phyloP scores from a whole-genome alignment of 768 basidiomycete species.

The Postia placenta region DNA sequence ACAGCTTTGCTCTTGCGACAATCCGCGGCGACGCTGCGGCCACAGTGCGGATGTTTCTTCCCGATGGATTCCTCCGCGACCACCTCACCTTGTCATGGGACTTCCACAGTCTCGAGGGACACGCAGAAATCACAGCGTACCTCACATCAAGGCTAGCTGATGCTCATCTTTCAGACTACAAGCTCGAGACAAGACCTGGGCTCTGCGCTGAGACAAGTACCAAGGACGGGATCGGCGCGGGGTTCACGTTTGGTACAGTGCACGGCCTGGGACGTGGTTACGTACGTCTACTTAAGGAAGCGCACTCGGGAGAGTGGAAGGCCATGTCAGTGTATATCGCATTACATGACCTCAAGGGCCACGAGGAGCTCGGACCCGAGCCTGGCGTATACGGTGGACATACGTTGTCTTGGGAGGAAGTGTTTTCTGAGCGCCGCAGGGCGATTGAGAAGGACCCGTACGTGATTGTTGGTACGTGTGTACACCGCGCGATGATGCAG shows the following conservation, averaged over 20 bases:
- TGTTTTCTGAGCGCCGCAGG: constrained; percentile 21
- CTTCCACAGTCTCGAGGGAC: constrained; percentile 30
- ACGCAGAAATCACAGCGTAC: constrained; percentile 27
- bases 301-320: constrained; percentile 25
- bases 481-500: background rate
- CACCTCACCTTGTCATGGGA: constrained; percentile 39
- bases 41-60: constrained; percentile 23
- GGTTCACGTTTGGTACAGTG: constrained; percentile 31
- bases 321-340: constrained; percentile 20
- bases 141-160: constrained; percentile 19
- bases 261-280: constrained; percentile 29
- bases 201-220: constrained; percentile 7
- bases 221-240: constrained; percentile 12
- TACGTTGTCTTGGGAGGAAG: constrained; percentile 25
- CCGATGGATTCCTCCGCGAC: constrained; percentile 36
- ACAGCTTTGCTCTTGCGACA: constrained; percentile 17
- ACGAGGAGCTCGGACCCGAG: constrained; percentile 28
- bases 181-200: constrained; percentile 9
- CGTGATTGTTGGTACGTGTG: constrained; percentile 35
- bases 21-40: constrained; percentile 17
- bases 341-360: constrained; percentile 24
- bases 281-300: constrained; percentile 23
- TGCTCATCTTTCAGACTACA: constrained; percentile 20
- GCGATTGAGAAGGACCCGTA: constrained; percentile 33
- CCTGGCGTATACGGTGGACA: constrained; percentile 29